These are phyloP conservation scores for Boletus eberwhitei DNA, from an alignment of 768 basidiomycete species.

Conservation along the genomic window DNA sequence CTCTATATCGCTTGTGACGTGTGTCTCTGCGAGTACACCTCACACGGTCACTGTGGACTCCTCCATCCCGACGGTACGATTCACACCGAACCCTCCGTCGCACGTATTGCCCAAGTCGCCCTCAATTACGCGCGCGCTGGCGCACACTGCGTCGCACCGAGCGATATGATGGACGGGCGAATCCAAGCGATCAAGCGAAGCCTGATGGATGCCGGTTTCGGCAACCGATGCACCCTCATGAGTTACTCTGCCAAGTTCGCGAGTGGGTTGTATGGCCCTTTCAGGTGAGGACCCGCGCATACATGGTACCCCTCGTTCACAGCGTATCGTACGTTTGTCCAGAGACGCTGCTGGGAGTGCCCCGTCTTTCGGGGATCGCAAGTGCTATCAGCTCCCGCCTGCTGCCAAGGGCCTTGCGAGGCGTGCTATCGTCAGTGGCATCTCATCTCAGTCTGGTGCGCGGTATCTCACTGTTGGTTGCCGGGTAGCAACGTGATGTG, in stretches of 20 bases:
- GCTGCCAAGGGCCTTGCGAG: conserved; percentile 84
- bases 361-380: conserved; percentile 91
- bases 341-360: conserved; percentile 98
- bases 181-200: conserved; percentile 84
- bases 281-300: conserved; percentile 55
- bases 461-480: background rate
- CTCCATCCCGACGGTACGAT: conserved; percentile 74
- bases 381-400: conserved; percentile 97
- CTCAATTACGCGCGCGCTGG: conserved; percentile 90
- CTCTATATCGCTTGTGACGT: conserved; percentile 94
- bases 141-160: conserved; percentile 97
- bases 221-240: conserved; percentile 92
- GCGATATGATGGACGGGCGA: conserved; percentile 99
- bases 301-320: background rate
- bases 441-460: background rate
- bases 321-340: background rate
- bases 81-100: conserved; percentile 71
- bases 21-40: conserved; percentile 99
- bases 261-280: conserved; percentile 91
- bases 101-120: conserved; percentile 90
- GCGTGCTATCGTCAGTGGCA: conserved; percentile 79
- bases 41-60: conserved; percentile 94
- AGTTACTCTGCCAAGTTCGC: conserved; percentile 98
- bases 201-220: conserved; percentile 79
- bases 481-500: conserved; percentile 73